Percentiles rank a stretch among this genome's conserved stretches.
phyloP scores from a whole-genome alignment of 148 eudicot species.

The Vaccinium darrowii region DNA sequence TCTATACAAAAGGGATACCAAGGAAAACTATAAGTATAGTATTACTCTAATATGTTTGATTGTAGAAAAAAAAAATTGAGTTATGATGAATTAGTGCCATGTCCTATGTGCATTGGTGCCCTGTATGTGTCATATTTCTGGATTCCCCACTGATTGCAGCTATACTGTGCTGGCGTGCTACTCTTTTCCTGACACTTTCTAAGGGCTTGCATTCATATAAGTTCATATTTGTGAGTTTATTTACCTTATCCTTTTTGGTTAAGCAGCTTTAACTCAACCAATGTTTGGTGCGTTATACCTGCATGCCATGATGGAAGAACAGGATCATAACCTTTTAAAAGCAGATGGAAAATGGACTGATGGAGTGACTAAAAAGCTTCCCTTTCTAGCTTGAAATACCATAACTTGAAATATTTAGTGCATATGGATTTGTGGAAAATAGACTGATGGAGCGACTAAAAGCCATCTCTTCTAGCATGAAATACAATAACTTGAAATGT shows the following conservation, averaged over 20 bases:
- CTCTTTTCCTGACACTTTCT: background rate
- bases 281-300: background rate
- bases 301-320: background rate
- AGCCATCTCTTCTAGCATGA: background rate
- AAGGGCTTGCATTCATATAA: background rate
- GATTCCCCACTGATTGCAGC: background rate
- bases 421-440: background rate
- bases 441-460: too few species aligned
- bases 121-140: too few species aligned
- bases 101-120: too few species aligned
- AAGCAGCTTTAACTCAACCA: background rate
- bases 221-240: background rate
- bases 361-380: background rate
- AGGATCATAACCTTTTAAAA: background rate
- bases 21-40: too few species aligned
- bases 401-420: background rate
- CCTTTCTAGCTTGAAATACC: background rate
- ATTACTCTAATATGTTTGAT: too few species aligned
- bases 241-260: background rate
- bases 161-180: background rate
- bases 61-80: too few species aligned
- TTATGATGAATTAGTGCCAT: too few species aligned
- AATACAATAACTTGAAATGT: background rate
- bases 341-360: background rate
- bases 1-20: too few species aligned